Evolutionary conservation across 768 basidiomycete species (phyloP).

Genomic region (Omphalotus guepiniiformis): DNA sequence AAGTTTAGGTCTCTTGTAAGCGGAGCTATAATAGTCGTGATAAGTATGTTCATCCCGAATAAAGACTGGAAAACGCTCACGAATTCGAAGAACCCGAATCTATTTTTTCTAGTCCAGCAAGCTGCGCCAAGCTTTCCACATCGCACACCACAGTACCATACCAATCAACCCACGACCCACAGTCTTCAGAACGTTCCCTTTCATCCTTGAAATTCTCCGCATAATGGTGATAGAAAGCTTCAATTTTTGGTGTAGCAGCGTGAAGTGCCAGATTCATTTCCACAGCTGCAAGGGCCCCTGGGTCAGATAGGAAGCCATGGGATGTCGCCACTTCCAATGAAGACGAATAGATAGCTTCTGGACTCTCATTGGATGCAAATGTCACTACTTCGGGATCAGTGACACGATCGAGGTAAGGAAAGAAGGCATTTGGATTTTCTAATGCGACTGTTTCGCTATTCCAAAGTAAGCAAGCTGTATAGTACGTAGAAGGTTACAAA

Average conservation of each 20-base stretch:
- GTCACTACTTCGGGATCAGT: conserved; percentile 45
- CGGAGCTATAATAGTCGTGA: conserved; percentile 17
- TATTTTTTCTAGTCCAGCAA: conserved; percentile 49
- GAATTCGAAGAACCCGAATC: conserved; percentile 28
- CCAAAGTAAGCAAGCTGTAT: neutral
- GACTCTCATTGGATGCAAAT: conserved; percentile 29
- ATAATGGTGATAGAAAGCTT: conserved; percentile 82
- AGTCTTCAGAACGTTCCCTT: conserved; percentile 26
- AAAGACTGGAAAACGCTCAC: conserved; percentile 20
- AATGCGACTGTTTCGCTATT: conserved; percentile 78
- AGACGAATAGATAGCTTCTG: conserved; percentile 50
- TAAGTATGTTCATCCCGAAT: neutral
- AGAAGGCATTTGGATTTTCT: conserved; percentile 71
- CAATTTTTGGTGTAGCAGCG: conserved; percentile 72
- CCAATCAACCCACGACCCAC: conserved; percentile 83
- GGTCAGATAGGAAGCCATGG: conserved; percentile 43
- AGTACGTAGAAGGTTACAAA: conserved; percentile 6
- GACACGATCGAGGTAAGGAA: conserved; percentile 67
- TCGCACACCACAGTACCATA: conserved; percentile 73
- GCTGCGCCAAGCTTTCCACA: conserved; percentile 48
- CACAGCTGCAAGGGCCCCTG: conserved; percentile 51
- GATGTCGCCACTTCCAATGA: conserved; percentile 48
- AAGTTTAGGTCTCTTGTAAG: conserved; percentile 40
- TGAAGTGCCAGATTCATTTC: conserved; percentile 77
- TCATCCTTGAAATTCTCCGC: conserved; percentile 26